Base-by-base conservation (phyloP, 1,284 basidiomycete genomes). In the Cryptococcus hybrid region DNA sequence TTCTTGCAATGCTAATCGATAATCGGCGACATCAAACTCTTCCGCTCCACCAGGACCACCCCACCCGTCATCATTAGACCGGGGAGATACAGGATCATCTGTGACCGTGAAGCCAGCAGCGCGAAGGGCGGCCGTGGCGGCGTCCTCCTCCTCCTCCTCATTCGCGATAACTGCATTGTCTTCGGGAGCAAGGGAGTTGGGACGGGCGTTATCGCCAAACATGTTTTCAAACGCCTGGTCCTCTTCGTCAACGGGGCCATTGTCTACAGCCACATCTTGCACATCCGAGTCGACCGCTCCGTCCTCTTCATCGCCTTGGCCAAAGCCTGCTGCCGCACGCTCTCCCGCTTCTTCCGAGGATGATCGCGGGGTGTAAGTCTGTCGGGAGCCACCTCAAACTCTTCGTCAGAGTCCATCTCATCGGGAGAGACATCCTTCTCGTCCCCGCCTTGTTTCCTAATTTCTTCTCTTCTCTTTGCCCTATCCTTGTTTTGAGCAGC, bases 351-450 rank as follows among this genome's bases (percentile, higher is more conserved):
- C 30, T 30, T 42, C 38, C 52, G 44, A 4, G 36, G 18, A n/a
- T 58, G 45, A 50, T 24, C 61, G 61, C 5, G 66, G 67, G 73
- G 73, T 12, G 73, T 75, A 44, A 74, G 59, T 39, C 71, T 61
- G 24, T 76, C 71, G 7, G 74, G 74, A 12, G 57, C 51, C 5
- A 63, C 18, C 38, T 70, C 71, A 56, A 60, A 74, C 39, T 75
- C 73, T 44, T 69, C 67, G 15, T 72, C 73, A 1, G 71, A 71
- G 51, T 76, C 67, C 7, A 59, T 56, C 48, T 70, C 69, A 55
- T 75, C 73, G 13, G 56, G 63, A 12, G 67, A 69, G 12, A 74
- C 63, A n/a, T 59, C 60, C 12, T 59, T 66, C 7, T 61, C 60
- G 44, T 69, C 59, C 35, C 55, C 55, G 0, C 68, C 73, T 1